Base-by-base conservation (phyloP, 768 basidiomycete genomes). In the Boletus tylopilopsis region DNA sequence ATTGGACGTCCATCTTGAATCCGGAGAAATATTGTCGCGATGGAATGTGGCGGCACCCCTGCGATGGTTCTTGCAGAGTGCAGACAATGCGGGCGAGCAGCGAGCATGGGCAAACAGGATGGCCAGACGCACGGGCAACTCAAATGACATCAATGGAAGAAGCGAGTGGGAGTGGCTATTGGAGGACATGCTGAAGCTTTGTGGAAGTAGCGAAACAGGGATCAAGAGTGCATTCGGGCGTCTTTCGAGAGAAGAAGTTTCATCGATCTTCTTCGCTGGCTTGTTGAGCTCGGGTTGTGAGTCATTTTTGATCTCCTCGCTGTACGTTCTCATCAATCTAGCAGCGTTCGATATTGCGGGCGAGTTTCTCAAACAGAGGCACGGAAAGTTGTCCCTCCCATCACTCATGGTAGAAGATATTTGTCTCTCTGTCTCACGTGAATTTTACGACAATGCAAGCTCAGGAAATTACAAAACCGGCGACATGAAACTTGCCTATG, bases 401-500 rank as follows among this genome's bases (percentile, higher is more conserved):
- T 57, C 73, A 22, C 65, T 71, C 21, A 68, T 69, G 5, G 68
- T 89, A 5, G 94, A 97, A 67, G 80, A 85, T 27, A 80, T 95
- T 12, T 93, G 91, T 57, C 70, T 99, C 18, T 66, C 81, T 1
- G 83, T 83, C 36, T 92, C 90, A 4, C 79, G 82, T 40, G 96
- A 98, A 71, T 83, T 96, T 53, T 99, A 98, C 67, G 93, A 97
- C 64, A 97, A 97, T 59, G 89, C 96, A 3, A 84, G 78, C 54
- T 87, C 84, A 1, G 96, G 93, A 6, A 99, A 97, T 61, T 86
- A 93, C 64, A 90, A 91, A 57, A 76, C 80, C 32, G 94, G 95
- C 5, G 92, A 95, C 44, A 97, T 99, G 94, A 95, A 93, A 66
- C 74, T 92, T 42, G 96, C 96, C 1, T 94, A 94, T 67, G 91